Base-by-base conservation (phyloP, 2,329 filamentous ascomycete species). In the Alternaria triticina region DNA sequence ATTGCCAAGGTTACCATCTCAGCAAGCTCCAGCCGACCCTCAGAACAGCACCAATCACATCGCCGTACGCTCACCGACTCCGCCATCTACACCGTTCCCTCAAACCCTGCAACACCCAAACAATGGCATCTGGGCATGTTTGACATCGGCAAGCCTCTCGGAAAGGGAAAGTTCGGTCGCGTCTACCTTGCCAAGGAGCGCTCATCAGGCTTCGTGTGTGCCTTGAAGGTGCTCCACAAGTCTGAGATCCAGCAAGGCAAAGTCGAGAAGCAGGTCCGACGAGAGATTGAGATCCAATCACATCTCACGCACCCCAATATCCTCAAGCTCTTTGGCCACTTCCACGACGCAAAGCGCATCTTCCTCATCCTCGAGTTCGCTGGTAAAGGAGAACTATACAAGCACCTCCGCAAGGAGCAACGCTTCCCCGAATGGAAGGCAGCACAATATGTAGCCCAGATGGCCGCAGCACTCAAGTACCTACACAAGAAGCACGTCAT, bases 401-500 rank as follows among this genome's bases (percentile, higher is more conserved):
- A 96, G 85, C 91, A 94, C 77, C 85, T 96, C 65, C 88, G 92
- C 59, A 89, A 89, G 74, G 92, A 93, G 78, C 88, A 88, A 81
- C 88, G 90, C 49, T 96, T 96, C 79, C 90, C 91, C 4, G 93
- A 96, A 79, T 92, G 90, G 88, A 93, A 93, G 80, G 92, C 93
- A 9, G 92, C 92, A 25, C 91, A 94, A 82, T 96, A 95, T 80
- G 89, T 96, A 67, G 92, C 92, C 3, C 93, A 96, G 81, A 96
- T 96, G 92, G 91, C 92, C n/a, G 91, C 91, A 47, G 94, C 94
- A 0, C 83, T 97, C 72, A 90, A 90, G 71, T 98, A 97, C 77
- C 87, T 97, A 49, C 94, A 97, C 84, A 93, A 93, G 79, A 98
- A 98, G 84, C 94, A 97, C 80, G 92, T 98, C 71, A 98, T 98